Evolutionary conservation across 1,284 basidiomycete species (phyloP), one percentile per base, ranked within the genome.

Genomic region (Rhodotorula sp.): DNA sequence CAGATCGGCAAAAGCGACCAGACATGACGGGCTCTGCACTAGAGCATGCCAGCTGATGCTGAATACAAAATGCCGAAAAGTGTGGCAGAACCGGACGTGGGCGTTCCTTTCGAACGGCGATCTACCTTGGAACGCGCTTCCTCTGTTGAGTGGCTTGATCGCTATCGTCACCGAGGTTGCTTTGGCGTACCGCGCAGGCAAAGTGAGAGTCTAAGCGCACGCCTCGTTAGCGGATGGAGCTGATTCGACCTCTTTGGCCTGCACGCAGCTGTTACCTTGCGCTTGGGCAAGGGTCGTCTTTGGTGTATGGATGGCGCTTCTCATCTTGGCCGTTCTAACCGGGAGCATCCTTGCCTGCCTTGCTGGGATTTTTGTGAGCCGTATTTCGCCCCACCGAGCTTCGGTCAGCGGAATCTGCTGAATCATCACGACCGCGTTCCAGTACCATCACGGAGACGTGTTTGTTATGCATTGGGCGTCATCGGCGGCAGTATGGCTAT

Each of bases 271-370:
- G 46, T 57, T 67, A 17, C 18, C 37, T 2, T 45, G 45, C 17
- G 20, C n/a, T 4, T 45, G 33, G 22, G 33, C 58, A 8, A 51
- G 62, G 15, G 17, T 29, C 24, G 29, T 24, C 4, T 68, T 68
- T 30, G 62, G 45, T 37, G 17, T 54, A 0, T 63, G 61, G 66
- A 57, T 63, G 46, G 7, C 10, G 2, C 42, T 33, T n/a, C 33
- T 67, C 4, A 67, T 67, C n/a, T 3, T 58, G 22, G 33, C 59
- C 18, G 66, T 62, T 22, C 22, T 67, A 20, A 57, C 62, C 37
- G 60, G 60, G 8, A 48, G 45, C 26, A 44, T 29, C 29, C 44
- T 60, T 15, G 22, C 59, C 8, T 29, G 42, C 45, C 26, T 44
- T 0, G 15, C 22, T 22, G 59, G 59, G 18, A 22, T 46, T 4